These are phyloP conservation scores for Carex pumila DNA, from an alignment of 176 grass and related monocot species.

Conservation along the genomic window DNA sequence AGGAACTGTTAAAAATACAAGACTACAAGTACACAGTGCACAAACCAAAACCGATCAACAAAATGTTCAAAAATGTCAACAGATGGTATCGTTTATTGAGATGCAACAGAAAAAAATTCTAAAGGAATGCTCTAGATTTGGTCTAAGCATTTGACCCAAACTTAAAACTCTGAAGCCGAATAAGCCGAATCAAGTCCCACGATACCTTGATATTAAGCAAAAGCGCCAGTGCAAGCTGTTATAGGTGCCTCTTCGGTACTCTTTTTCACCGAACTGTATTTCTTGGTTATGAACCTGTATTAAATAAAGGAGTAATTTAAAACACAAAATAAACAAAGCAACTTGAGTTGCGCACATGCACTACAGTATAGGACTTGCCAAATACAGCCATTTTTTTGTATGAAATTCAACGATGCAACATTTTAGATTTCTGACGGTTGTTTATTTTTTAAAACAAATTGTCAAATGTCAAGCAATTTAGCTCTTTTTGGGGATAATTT, in stretches of 20 bases:
- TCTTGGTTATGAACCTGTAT: constrained; percentile 84
- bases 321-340: background rate
- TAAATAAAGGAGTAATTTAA: constrained; percentile 15
- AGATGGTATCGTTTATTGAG: constrained; percentile 7
- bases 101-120: background rate
- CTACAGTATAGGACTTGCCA: background rate
- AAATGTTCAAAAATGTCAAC: constrained; percentile 21
- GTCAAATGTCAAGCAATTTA: background rate
- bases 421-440: background rate
- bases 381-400: background rate
- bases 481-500: background rate
- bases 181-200: background rate
- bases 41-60: constrained; percentile 3
- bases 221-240: constrained; percentile 62
- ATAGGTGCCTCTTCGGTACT: constrained; percentile 41
- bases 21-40: background rate
- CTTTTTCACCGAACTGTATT: constrained; percentile 71
- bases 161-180: background rate
- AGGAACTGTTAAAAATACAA: background rate
- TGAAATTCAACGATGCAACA: background rate
- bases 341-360: background rate
- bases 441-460: background rate
- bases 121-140: background rate
- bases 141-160: background rate
- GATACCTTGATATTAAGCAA: constrained; percentile 34